Evolutionary conservation across 768 basidiomycete species (phyloP).

Genomic region (Cyathus striatus): DNA sequence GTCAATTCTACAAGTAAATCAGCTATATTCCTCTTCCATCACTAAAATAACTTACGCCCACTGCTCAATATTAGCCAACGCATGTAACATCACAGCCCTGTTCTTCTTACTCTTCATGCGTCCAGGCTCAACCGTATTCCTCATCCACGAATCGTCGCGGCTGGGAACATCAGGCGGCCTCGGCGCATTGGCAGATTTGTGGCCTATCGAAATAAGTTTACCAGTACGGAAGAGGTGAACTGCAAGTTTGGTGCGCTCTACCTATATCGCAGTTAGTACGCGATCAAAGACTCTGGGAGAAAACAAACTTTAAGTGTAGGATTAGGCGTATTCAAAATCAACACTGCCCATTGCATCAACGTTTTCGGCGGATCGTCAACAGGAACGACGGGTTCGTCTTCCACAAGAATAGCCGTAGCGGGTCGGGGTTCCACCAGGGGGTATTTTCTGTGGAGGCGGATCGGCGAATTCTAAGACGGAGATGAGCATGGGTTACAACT

Average conservation of each 20-base stretch:
- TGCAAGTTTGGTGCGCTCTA: conserved; percentile 65
- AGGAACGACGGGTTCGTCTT: conserved; percentile 48
- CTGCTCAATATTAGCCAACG: conserved; percentile 81
- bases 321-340: conserved; percentile 72
- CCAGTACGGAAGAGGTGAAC: conserved; percentile 68
- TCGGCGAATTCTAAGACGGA: conserved; percentile 55
- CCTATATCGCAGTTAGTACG: conserved; percentile 26
- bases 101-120: conserved; percentile 60
- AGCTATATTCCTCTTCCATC: background rate
- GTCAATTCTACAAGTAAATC: conserved; percentile 46
- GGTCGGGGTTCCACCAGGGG: background rate
- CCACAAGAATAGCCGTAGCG: background rate
- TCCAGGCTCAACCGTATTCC: conserved; percentile 52
- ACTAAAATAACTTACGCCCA: conserved; percentile 65
- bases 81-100: conserved; percentile 72
- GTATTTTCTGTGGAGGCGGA: conserved; percentile 30
- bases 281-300: background rate
- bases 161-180: conserved; percentile 60
- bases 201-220: conserved; percentile 60
- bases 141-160: conserved; percentile 44
- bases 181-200: conserved; percentile 43
- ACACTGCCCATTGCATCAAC: conserved; percentile 72
- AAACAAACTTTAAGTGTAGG: conserved; percentile 52
- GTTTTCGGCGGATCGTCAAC: conserved; percentile 48
- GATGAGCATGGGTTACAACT: background rate